Evolutionary conservation across 1,284 basidiomycete species (phyloP).

Genomic region (Xerocomus nothofagi): DNA sequence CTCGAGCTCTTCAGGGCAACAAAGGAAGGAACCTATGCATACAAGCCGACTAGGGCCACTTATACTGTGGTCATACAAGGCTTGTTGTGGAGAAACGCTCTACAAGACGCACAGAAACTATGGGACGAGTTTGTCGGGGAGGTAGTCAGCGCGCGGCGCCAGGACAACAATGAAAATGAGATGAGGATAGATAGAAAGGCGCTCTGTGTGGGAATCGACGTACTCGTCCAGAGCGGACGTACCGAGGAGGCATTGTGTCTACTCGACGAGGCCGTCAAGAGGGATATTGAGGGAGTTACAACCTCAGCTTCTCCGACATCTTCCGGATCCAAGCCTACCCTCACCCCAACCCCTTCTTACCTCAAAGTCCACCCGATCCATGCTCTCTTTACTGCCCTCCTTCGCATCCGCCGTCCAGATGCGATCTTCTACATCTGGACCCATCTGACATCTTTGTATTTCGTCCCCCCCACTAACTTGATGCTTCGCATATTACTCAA

Average conservation of each 20-base stretch:
- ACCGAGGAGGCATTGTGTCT: slow-evolving; percentile 50
- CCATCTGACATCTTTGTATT: slow-evolving; percentile 53
- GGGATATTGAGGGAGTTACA: slow-evolving; percentile 10
- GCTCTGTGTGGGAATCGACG: slow-evolving; percentile 51
- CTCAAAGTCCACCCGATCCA: slow-evolving; percentile 46
- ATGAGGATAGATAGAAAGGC: slow-evolving; percentile 46
- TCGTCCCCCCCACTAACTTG: slow-evolving; percentile 49
- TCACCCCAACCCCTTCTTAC: slow-evolving; percentile 9
- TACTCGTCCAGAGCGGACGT: slow-evolving; percentile 45
- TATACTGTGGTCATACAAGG: slow-evolving; percentile 55
- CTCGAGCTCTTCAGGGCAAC: slow-evolving; percentile 40
- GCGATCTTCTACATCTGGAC: slow-evolving; percentile 64
- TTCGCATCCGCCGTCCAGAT: slow-evolving; percentile 53
- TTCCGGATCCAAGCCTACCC: not conserved
- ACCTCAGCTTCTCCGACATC: not conserved
- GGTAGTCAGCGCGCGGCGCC: slow-evolving; percentile 28
- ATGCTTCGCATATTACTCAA: slow-evolving; percentile 63
- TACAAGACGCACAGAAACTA: slow-evolving; percentile 40
- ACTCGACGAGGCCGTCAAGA: slow-evolving; percentile 43
- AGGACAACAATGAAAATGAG: slow-evolving; percentile 3
- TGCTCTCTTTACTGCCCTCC: slow-evolving; percentile 46
- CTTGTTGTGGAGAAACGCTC: slow-evolving; percentile 40
- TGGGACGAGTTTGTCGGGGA: slow-evolving; percentile 44
- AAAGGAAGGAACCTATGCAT: slow-evolving; percentile 24
- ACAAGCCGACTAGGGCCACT: slow-evolving; percentile 43